Evolutionary conservation across 768 basidiomycete genomes (phyloP).

Genomic region (Calocera cornea): DNA sequence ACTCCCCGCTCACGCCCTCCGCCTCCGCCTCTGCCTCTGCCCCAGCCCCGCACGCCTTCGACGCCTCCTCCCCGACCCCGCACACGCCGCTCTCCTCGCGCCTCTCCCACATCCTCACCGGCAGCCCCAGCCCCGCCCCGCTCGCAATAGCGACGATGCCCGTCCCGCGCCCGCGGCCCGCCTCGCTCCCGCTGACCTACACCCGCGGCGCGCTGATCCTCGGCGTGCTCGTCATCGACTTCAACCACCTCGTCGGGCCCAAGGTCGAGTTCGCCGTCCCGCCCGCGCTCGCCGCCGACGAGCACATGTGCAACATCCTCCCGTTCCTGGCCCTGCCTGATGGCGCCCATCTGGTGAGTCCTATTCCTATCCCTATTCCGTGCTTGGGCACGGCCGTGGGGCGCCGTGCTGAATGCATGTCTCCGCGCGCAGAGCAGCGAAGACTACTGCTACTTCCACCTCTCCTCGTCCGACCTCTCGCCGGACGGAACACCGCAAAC

Average conservation of each 20-base stretch:
- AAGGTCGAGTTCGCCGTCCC: slow-evolving; percentile 53
- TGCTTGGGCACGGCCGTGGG: no score
- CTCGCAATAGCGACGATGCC: neutral
- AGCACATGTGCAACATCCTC: slow-evolving; percentile 69
- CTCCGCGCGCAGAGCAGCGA: slow-evolving; percentile 48
- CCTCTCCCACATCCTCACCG: neutral
- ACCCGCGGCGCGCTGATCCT: slow-evolving; percentile 37
- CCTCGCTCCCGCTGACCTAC: neutral
- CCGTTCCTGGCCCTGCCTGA: slow-evolving; percentile 96
- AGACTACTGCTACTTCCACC: slow-evolving; percentile 94
- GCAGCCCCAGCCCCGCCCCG: neutral
- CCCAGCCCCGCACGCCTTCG: no score
- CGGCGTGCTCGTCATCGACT: slow-evolving; percentile 86
- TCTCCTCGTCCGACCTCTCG: slow-evolving; percentile 40
- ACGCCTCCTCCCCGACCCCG: neutral
- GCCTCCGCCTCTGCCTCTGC: neutral
- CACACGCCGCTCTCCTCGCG: neutral
- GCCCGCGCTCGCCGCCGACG: slow-evolving; percentile 53
- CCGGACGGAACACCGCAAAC: slow-evolving; percentile 48
- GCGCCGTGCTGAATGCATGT: no score
- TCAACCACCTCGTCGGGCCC: slow-evolving; percentile 91
- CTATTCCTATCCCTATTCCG: neutral
- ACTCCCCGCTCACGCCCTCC: neutral
- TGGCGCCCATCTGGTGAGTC: slow-evolving; percentile 80
- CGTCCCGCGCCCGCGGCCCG: neutral